Evolutionary conservation across 192 early-diverging fungal species (phyloP).

Genomic region (Chytriomyces hyalinus): DNA sequence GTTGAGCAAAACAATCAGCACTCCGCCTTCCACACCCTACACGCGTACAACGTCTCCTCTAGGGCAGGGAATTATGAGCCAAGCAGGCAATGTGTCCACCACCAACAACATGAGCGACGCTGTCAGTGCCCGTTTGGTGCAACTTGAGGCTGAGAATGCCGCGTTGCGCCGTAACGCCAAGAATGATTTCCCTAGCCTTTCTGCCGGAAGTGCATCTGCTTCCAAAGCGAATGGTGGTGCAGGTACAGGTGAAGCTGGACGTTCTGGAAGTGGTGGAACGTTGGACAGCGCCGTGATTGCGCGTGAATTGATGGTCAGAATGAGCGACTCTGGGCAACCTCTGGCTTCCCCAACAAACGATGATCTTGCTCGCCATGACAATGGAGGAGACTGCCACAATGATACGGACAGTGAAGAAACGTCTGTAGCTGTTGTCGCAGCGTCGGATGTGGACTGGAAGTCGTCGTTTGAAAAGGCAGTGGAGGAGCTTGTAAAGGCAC

Average conservation of each 20-base stretch:
- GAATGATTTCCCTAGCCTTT: neutral
- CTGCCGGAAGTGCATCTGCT: neutral
- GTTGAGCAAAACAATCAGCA: constrained; percentile 8
- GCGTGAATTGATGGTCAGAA: neutral
- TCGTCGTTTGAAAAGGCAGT: constrained; percentile 20
- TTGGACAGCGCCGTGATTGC: neutral
- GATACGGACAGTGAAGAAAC: neutral
- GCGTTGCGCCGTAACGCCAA: constrained; percentile 8
- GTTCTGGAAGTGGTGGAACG: neutral
- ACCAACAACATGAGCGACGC: constrained; percentile 2
- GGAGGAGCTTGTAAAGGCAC: constrained; percentile 9
- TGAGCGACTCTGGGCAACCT: neutral
- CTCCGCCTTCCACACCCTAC: constrained; percentile 10
- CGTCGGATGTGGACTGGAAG: constrained; percentile 22
- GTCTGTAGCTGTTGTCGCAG: neutral
- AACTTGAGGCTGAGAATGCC: constrained; percentile 15
- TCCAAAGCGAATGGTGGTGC: neutral
- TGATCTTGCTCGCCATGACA: neutral
- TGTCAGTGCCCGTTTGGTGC: constrained; percentile 6
- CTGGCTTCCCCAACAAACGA: neutral
- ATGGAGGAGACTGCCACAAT: neutral
- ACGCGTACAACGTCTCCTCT: constrained; percentile 6
- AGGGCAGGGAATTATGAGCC: neutral
- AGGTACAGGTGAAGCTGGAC: neutral
- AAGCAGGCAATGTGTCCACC: neutral